Evolutionary conservation across 192 early-diverging fungal species (phyloP), one percentile per base, ranked within the genome.

Genomic region (Gaertneriomyces sp.): DNA sequence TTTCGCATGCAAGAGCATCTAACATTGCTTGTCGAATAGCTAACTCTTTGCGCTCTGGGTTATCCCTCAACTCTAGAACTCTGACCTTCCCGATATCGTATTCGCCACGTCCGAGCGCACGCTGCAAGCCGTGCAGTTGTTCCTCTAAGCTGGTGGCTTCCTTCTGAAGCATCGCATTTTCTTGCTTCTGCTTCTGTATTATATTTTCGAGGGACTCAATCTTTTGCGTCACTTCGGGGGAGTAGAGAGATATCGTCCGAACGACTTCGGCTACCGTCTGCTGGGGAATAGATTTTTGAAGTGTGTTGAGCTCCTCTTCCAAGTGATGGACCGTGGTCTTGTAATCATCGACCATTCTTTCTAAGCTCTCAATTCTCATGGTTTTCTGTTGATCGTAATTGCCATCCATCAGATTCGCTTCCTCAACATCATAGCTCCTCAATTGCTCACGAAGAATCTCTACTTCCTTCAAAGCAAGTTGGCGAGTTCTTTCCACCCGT

Each of bases 11-110:
- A 49, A 95, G 73, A 5, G 81, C 75, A 12, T 88, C 77, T 6
- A 95, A 79, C 62, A 76, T 85, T 11, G 75, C 73, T 46, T 90
- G 81, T n/a, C 90, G 85, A 56, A 91, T 84, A 38, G 81, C 84
- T 53, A 77, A 82, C 58, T 89, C 87, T 12, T 60, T 71, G 2
- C 84, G 70, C 11, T 89, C 84, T 5, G 90, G 93, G 68, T 91
- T 93, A 49, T 91, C 87, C 16, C 79, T 80, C n/a, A 91, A 72
- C 70, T 89, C 80, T 50, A 93, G 75, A 16, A 93, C 64, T 16
- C 87, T 84, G 0, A 82, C 84, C 16, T 77, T 83, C 14, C 66
- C 58, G 6, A 79, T 71, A 57, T 90, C 79, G 67, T 82, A 87
- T 44, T 78, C 81, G 14, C 88, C 86, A 12, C 83, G 72, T 40